Evolutionary conservation across 805 yeast genomes (phyloP).

Genomic region (Yarrowia divulgata): DNA sequence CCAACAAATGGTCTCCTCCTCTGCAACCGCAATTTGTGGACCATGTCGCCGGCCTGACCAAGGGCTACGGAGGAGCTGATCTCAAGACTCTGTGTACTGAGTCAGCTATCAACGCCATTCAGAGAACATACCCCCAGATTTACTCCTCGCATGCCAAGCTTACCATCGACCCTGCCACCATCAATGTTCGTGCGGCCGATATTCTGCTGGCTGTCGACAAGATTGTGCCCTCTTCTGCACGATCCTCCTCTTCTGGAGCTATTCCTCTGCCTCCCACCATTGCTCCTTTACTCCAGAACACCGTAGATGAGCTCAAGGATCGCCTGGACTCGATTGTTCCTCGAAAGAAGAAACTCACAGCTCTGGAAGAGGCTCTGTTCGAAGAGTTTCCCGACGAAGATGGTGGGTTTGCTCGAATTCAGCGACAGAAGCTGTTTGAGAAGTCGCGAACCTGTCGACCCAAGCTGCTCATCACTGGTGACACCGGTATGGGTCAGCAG

Average conservation of each 20-base stretch:
- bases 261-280: slow-evolving; percentile 81
- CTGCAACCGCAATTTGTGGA: slow-evolving; percentile 63
- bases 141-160: slow-evolving; percentile 78
- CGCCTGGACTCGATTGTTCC: slow-evolving; percentile 71
- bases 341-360: slow-evolving; percentile 57
- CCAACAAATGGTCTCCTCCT: slow-evolving; percentile 86
- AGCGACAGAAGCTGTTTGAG: slow-evolving; percentile 58
- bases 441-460: slow-evolving; percentile 81
- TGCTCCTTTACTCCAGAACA: slow-evolving; percentile 65
- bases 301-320: slow-evolving; percentile 52
- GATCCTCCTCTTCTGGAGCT: slow-evolving; percentile 76
- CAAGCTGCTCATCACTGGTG: slow-evolving; percentile 74
- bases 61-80: slow-evolving; percentile 99
- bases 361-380: slow-evolving; percentile 73
- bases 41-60: slow-evolving; percentile 78
- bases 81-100: slow-evolving; percentile 93
- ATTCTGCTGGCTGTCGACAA: slow-evolving; percentile 85
- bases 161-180: slow-evolving; percentile 70
- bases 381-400: slow-evolving; percentile 66
- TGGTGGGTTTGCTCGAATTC: slow-evolving; percentile 74
- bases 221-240: slow-evolving; percentile 89
- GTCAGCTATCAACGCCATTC: slow-evolving; percentile 91
- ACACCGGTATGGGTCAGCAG: slow-evolving; percentile 83
- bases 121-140: slow-evolving; percentile 91
- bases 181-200: slow-evolving; percentile 79